Conservation (phyloP, 2,329 filamentous ascomycete species). For the Nigrograna mackinnonii region DNA sequence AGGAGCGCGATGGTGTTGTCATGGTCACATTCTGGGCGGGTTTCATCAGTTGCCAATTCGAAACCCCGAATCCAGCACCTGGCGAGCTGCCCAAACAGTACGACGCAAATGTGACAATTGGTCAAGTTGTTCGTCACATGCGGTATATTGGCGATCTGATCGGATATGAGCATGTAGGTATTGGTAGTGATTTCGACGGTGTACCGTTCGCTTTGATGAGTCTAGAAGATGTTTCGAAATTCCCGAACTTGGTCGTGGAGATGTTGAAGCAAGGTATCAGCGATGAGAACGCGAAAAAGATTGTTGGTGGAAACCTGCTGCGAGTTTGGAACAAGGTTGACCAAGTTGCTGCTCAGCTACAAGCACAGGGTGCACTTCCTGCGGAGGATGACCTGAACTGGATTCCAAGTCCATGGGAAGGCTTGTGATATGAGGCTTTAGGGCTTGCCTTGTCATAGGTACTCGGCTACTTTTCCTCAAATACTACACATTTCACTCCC, state of each 20-base stretch:
- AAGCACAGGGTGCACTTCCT: background rate
- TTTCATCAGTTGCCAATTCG: conserved; percentile 71
- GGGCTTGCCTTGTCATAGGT: too few species aligned
- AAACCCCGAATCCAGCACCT: background rate
- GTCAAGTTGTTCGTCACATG: conserved; percentile 80
- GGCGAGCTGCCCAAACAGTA: conserved; percentile 66
- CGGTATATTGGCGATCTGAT: conserved; percentile 80
- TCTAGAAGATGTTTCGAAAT: conserved; percentile 10
- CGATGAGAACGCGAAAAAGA: conserved; percentile 2
- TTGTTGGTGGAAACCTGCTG: conserved; percentile 9
- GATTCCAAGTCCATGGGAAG: conserved; percentile 4
- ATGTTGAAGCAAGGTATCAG: conserved; percentile 4
- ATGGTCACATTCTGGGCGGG: conserved; percentile 90
- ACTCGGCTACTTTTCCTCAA: too few species aligned
- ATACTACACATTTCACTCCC: too few species aligned
- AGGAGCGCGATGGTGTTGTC: conserved; percentile 72
- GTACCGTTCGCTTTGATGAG: conserved; percentile 1
- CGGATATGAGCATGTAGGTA: conserved; percentile 84
- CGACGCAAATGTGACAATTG: conserved; percentile 70
- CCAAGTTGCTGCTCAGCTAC: background rate
- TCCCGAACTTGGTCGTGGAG: conserved; percentile 4
- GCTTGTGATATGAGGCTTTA: too few species aligned
- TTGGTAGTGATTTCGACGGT: conserved; percentile 59
- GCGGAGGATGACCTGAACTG: conserved; percentile 5
- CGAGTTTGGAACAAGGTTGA: conserved; percentile 10